Evolutionary conservation across 2,329 filamentous ascomycete species (phyloP).

Genomic region (Trichoderma pleuroti): DNA sequence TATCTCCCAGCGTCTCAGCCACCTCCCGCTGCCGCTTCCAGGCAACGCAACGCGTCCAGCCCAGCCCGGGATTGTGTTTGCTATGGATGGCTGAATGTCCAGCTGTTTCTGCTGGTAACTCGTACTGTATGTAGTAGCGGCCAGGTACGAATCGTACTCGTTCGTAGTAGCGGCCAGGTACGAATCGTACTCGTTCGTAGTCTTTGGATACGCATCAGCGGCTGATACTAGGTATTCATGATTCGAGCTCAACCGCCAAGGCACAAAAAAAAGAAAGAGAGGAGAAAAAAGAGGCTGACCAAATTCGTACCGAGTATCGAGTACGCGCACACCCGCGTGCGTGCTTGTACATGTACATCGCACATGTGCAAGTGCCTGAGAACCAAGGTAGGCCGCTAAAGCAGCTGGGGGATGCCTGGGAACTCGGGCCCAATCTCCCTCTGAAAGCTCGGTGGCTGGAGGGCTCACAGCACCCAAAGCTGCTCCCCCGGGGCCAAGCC

Average conservation of each 20-base stretch:
- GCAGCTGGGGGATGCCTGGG: background rate
- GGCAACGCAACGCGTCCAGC: slow-evolving; percentile 13
- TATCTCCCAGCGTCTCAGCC: slow-evolving; percentile 17
- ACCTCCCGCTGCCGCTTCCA: slow-evolving; percentile 13
- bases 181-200: background rate
- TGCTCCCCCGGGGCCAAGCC: background rate
- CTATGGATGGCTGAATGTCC: background rate
- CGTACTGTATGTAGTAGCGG: background rate
- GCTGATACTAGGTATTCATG: background rate
- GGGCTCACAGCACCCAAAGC: background rate
- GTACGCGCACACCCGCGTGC: background rate
- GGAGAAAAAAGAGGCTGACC: background rate
- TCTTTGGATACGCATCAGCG: background rate
- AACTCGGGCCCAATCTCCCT: background rate
- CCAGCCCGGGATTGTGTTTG: background rate
- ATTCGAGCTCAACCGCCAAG: background rate
- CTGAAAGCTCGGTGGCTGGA: background rate
- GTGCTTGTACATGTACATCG: background rate
- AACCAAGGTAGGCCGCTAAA: background rate
- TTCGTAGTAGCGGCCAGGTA: slow-evolving; percentile 3
- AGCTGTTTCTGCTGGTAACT: background rate
- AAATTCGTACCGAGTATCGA: background rate
- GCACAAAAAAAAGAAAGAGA: background rate
- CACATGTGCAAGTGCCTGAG: background rate
- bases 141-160: background rate